Evolutionary conservation across 2,329 filamentous ascomycete species (phyloP).

Genomic region (Sordariomycetes sp.): DNA sequence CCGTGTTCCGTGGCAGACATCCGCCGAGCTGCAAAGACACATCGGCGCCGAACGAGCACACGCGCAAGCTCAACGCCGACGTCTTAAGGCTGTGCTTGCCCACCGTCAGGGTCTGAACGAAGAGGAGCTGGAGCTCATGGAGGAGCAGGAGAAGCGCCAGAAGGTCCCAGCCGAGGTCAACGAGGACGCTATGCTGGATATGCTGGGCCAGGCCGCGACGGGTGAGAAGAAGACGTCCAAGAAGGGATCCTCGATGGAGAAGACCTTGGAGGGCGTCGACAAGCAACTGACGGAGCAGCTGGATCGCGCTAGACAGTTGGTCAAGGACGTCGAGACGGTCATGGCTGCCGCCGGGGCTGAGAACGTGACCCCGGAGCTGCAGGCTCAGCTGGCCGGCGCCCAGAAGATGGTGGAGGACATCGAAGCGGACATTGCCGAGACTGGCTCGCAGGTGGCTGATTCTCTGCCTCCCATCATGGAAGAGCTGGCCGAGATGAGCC

Average conservation of each 20-base stretch:
- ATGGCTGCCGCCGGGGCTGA: too few species aligned
- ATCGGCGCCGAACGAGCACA: conserved; percentile 21
- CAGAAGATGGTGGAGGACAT: too few species aligned
- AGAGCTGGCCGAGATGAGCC: not conserved
- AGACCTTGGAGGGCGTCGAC: too few species aligned
- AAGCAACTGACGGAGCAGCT: too few species aligned
- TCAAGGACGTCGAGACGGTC: too few species aligned
- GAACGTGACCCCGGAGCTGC: too few species aligned
- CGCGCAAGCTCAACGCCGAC: conserved; percentile 20
- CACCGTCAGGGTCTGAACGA: conserved; percentile 25
- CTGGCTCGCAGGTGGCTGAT: too few species aligned
- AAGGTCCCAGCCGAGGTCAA: conserved; percentile 9
- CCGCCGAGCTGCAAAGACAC: conserved; percentile 29
- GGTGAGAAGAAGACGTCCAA: too few species aligned
- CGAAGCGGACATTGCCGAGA: conserved; percentile 6
- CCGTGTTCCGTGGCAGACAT: conserved; percentile 51
- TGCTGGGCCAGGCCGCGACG: conserved; percentile 13
- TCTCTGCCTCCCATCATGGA: not conserved
- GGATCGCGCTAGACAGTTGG: too few species aligned
- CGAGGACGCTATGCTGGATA: conserved; percentile 26
- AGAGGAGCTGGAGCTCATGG: conserved; percentile 25
- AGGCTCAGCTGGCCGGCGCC: too few species aligned
- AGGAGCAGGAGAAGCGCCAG: conserved; percentile 13
- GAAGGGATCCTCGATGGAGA: too few species aligned
- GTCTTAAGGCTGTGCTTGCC: conserved; percentile 25